These are phyloP conservation scores for Silene uniflora DNA, from an alignment of 148 eudicot species.

Conservation along the genomic window DNA sequence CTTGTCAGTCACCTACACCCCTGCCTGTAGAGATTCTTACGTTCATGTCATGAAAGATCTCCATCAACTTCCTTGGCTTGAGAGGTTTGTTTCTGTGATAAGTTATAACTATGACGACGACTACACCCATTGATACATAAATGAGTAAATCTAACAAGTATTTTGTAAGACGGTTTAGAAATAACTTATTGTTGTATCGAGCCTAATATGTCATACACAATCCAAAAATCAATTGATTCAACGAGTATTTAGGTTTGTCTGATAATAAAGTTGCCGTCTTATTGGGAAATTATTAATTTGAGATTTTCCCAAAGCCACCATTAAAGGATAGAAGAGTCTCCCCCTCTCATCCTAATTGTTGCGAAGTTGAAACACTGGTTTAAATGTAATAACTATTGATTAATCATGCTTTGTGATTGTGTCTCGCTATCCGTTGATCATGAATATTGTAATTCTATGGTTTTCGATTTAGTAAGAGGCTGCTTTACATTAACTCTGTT, in stretches of 20 bases:
- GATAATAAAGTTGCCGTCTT: too few species aligned
- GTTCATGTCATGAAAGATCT: slow-evolving; percentile 80
- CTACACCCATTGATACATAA: slow-evolving; percentile 40
- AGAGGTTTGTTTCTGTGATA: slow-evolving; percentile 82
- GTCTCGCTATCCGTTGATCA: neutral
- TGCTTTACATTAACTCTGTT: too few species aligned
- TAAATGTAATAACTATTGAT: neutral
- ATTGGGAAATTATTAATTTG: neutral
- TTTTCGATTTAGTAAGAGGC: too few species aligned
- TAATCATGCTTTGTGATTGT: slow-evolving; percentile 7
- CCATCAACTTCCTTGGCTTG: slow-evolving; percentile 93
- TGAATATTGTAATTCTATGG: too few species aligned
- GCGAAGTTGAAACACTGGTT: slow-evolving; percentile 1
- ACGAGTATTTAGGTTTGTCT: neutral
- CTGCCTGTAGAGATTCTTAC: slow-evolving; percentile 64
- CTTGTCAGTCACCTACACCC: slow-evolving; percentile 56
- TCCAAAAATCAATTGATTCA: neutral
- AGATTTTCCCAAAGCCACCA: neutral
- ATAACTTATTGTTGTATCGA: too few species aligned
- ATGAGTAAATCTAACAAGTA: neutral
- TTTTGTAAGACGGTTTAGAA: too few species aligned
- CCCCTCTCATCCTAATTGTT: slow-evolving; percentile 5
- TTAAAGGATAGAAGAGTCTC: neutral
- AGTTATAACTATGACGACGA: slow-evolving; percentile 73
- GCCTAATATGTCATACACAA: too few species aligned